Conservation (phyloP, 768 basidiomycete species). For the Tylopilus plumbeoviolaceoides region DNA sequence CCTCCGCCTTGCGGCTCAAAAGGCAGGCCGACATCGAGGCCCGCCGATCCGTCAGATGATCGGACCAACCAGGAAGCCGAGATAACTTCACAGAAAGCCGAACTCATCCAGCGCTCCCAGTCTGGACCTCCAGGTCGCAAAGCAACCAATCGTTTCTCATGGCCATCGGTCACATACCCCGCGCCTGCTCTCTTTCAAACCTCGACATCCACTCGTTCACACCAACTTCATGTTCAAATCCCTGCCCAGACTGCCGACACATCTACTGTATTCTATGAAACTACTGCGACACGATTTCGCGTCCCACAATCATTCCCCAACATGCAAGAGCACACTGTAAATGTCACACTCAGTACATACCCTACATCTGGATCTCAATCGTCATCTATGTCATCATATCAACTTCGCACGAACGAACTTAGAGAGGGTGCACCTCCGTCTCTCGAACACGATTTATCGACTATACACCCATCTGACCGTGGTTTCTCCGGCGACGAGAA, state of each 20-base stretch:
- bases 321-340: constrained; percentile 20
- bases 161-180: constrained; percentile 41
- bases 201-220: constrained; percentile 27
- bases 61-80: constrained; percentile 6
- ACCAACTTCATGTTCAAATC: constrained; percentile 28
- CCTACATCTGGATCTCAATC: constrained; percentile 30
- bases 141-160: constrained; percentile 34
- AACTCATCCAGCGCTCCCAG: constrained; percentile 40
- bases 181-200: constrained; percentile 50
- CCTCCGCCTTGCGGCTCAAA: constrained; percentile 15
- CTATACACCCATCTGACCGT: constrained; percentile 18
- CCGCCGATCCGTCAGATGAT: constrained; percentile 4
- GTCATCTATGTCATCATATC: constrained; percentile 33
- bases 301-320: constrained; percentile 17
- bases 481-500: constrained; percentile 8
- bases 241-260: constrained; percentile 36
- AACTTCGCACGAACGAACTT: constrained; percentile 19
- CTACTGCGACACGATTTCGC: constrained; percentile 36
- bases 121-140: constrained; percentile 41
- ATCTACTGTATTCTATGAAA: constrained; percentile 69
- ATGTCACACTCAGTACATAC: constrained; percentile 26
- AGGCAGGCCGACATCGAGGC: constrained; percentile 25
- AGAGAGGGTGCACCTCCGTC: constrained; percentile 11
- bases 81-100: constrained; percentile 31
- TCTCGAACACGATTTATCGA: constrained; percentile 22